Base-by-base conservation (phyloP, 768 basidiomycete genomes). In the Naganishia vishniacii region DNA sequence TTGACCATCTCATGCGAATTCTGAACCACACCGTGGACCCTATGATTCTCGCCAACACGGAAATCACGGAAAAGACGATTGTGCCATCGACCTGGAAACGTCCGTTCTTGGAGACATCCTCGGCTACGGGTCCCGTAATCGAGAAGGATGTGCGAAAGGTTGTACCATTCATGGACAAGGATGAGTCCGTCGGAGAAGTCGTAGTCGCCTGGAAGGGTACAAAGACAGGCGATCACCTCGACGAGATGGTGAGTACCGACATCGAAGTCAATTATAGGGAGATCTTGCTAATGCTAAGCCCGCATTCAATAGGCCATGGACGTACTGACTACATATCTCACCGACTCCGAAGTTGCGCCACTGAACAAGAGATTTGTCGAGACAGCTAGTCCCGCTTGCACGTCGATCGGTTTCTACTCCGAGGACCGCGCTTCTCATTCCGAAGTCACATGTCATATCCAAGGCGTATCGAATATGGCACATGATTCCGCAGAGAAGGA, bases 101-200 rank as follows among this genome's bases (percentile, higher is more conserved):
- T 20, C 95, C 95, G 0, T 98, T 97, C 73, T 70, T 97, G 34
- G 92, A 97, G 79, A 92, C 92, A 0, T 69, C 84, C 11, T 92
- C 88, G 67, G 85, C 87, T 6, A 72, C 80, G 37, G 67, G 70
- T 3, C 65, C 75, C 0, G 32, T 66, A 18, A 72, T 77, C 34
- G 40, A 69, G 26, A 69, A 80, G 47, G 83, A 85, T 3, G 75
- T 80, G 45, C 84, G 82, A 65, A 83, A 88, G 65, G 80, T 81
- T 0, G 85, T 97, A 18, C 89, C 93, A 71, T 99, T 99, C 72
- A 94, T 95, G 12, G 95, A 98, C 79, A 86, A 90, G 76, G 93
- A 98, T 71, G 94, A 98, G 80, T 74, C 71, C 3, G 84, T 91
- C 71, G 94, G 95, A 37, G 92, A 97, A 79, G 72, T 98, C 7